Percentiles rank a stretch among this genome's conserved stretches.
These are phyloP conservation scores for Telopea speciosissima DNA, from an alignment of 177 flowering plant species.

Conservation along the genomic window DNA sequence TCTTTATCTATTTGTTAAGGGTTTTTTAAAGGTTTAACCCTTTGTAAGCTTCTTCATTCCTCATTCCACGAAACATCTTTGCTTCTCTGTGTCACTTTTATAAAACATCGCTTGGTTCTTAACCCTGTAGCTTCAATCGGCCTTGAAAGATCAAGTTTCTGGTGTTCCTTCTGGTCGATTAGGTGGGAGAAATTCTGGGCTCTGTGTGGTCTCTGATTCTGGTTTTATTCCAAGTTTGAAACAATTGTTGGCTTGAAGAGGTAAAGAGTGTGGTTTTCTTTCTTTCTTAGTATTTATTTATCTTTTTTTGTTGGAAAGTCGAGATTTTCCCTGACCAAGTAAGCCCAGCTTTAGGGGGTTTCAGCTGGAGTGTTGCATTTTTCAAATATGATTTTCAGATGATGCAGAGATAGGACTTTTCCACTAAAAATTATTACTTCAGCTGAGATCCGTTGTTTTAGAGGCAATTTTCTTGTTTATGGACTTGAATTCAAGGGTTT, in stretches of 20 bases:
- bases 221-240: too few species aligned
- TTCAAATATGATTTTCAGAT: neutral
- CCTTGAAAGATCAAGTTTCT: neutral
- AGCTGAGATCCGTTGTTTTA: neutral
- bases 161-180: neutral
- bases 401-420: neutral
- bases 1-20: slow-evolving; percentile 13
- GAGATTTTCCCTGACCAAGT: neutral
- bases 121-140: neutral
- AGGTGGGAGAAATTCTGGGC: neutral
- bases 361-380: neutral
- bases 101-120: neutral
- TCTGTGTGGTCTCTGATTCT: too few species aligned
- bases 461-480: neutral
- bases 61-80: neutral
- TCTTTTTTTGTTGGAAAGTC: neutral
- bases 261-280: neutral
- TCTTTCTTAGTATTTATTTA: neutral
- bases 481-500: neutral
- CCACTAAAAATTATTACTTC: neutral
- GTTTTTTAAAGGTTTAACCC: slow-evolving; percentile 6
- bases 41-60: slow-evolving; percentile 16
- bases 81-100: neutral
- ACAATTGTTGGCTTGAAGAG: too few species aligned
- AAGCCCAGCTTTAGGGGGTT: neutral